A percentile compares a stretch with the other conserved stretches of the same genome.
These are phyloP conservation scores for Suillus luteus DNA, from an alignment of 768 basidiomycete genomes.

Conservation along the genomic window DNA sequence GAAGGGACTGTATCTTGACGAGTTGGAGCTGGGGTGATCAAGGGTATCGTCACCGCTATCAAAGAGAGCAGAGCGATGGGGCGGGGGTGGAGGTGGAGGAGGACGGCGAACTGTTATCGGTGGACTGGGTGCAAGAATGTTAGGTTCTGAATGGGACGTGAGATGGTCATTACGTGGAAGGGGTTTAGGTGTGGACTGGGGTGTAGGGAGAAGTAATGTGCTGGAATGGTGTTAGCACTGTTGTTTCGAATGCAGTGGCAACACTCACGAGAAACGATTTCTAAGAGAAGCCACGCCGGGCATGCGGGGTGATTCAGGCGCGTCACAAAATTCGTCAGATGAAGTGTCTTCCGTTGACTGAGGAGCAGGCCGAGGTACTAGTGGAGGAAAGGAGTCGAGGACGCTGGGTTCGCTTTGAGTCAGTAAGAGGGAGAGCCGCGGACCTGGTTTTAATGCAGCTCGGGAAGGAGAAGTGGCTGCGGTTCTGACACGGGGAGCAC, in stretches of 20 bases:
- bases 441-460: constrained; percentile 19
- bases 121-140: constrained; percentile 27
- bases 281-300: constrained; percentile 44
- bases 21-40: constrained; percentile 23
- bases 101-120: constrained; percentile 22
- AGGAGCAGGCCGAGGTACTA: constrained; percentile 19
- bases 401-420: constrained; percentile 24
- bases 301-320: constrained; percentile 5
- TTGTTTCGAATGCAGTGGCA: constrained; percentile 22
- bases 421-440: constrained; percentile 20
- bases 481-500: constrained; percentile 17
- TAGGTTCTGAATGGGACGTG: constrained; percentile 25
- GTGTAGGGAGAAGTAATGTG: constrained; percentile 39
- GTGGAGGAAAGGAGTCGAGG: constrained; percentile 17
- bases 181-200: constrained; percentile 27
- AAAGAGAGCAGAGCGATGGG: constrained; percentile 20
- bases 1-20: constrained; percentile 31
- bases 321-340: constrained; percentile 1
- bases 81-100: constrained; percentile 19
- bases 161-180: constrained; percentile 18
- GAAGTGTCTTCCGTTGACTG: background rate
- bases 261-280: constrained; percentile 52
- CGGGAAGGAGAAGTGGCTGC: constrained; percentile 18
- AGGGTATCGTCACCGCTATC: constrained; percentile 21
- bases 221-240: constrained; percentile 10